phyloP scores from a whole-genome alignment of 768 basidiomycete genomes.

The Termitomyces sp. region DNA sequence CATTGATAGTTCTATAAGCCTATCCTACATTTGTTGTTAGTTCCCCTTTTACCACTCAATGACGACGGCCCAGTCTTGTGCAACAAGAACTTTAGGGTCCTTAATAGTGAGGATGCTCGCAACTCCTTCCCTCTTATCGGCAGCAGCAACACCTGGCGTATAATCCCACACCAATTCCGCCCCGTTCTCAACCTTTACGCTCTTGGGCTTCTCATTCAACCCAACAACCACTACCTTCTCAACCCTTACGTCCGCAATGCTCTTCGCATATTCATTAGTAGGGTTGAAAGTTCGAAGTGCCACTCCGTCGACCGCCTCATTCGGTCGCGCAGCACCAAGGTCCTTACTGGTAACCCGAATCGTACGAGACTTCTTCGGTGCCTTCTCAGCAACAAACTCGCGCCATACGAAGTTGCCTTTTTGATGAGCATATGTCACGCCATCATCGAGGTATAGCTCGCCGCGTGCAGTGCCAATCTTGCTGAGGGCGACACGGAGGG shows the following conservation, averaged over 20 bases:
- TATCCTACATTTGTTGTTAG: background rate
- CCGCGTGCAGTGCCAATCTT: conserved; percentile 58
- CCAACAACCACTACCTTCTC: conserved; percentile 83
- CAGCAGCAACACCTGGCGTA: conserved; percentile 48
- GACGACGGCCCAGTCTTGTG: conserved; percentile 61
- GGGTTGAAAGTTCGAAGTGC: conserved; percentile 44
- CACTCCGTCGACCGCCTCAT: conserved; percentile 47
- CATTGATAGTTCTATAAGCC: background rate
- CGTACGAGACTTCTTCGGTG: conserved; percentile 29
- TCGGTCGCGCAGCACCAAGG: conserved; percentile 38
- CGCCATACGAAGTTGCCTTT: conserved; percentile 84
- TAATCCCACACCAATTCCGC: conserved; percentile 65
- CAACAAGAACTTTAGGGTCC: conserved; percentile 58
- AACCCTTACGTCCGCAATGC: conserved; percentile 64
- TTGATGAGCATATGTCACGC: conserved; percentile 72
- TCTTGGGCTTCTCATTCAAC: conserved; percentile 52
- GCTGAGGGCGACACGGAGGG: conserved; percentile 77
- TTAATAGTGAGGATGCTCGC: conserved; percentile 72
- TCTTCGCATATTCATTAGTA: conserved; percentile 64
- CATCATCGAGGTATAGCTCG: conserved; percentile 94
- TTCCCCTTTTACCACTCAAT: conserved; percentile 19
- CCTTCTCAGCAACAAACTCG: conserved; percentile 55
- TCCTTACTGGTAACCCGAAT: conserved; percentile 52
- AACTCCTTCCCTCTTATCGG: conserved; percentile 53
- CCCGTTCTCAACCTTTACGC: conserved; percentile 48